A percentile compares a stretch with the other conserved stretches of the same genome.
Evolutionary conservation across 208 protist species (phyloP).

Genomic region (Crithidia acanthocephali): DNA sequence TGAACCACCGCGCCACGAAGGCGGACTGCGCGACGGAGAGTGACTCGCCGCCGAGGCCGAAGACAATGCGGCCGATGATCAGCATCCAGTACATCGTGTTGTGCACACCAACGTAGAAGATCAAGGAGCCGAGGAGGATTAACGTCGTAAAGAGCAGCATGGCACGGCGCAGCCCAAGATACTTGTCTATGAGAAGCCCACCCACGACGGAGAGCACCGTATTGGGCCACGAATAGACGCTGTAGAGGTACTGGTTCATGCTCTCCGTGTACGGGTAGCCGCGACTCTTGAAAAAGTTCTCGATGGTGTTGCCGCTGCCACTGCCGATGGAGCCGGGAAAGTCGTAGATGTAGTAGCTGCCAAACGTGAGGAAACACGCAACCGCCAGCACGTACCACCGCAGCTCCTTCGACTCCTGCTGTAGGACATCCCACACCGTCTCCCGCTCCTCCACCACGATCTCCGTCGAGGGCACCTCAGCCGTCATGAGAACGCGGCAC

Average conservation of each 20-base stretch:
- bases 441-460: slow-evolving; percentile 10
- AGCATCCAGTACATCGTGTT: slow-evolving; percentile 66
- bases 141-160: slow-evolving; percentile 84
- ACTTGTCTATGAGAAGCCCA: slow-evolving; percentile 91
- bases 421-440: slow-evolving; percentile 21
- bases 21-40: slow-evolving; percentile 89
- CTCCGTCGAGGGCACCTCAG: background rate
- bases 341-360: slow-evolving; percentile 85
- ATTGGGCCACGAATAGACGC: slow-evolving; percentile 94
- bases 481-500: slow-evolving; percentile 2
- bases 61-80: slow-evolving; percentile 82
- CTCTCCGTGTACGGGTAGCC: slow-evolving; percentile 69
- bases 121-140: slow-evolving; percentile 61
- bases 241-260: slow-evolving; percentile 92
- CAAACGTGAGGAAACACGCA: slow-evolving; percentile 88
- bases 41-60: slow-evolving; percentile 91
- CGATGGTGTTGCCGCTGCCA: slow-evolving; percentile 61
- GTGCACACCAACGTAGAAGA: slow-evolving; percentile 84
- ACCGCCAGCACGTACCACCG: slow-evolving; percentile 80
- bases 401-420: slow-evolving; percentile 62
- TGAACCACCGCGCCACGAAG: slow-evolving; percentile 95
- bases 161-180: slow-evolving; percentile 72
- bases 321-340: slow-evolving; percentile 83
- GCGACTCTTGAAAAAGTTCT: slow-evolving; percentile 54
- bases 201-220: slow-evolving; percentile 86